A percentile compares a stretch with the other conserved stretches of the same genome.
phyloP scores from a whole-genome alignment of 2,329 filamentous ascomycete genomes.

The Paramyrothecium sp. region DNA sequence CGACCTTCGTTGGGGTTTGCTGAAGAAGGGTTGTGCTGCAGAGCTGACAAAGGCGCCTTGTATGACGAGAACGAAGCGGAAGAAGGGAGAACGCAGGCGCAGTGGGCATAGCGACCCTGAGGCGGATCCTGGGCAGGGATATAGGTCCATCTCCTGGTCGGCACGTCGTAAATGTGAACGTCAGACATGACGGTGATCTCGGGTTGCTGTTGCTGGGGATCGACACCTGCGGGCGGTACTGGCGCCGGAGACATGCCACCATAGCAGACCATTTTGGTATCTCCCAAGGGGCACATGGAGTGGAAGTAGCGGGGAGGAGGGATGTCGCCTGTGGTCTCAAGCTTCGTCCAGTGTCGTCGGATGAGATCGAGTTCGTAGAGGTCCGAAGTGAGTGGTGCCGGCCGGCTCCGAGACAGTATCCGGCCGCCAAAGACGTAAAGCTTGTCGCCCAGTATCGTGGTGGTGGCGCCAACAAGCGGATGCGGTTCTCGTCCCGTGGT shows the following conservation, averaged over 20 bases:
- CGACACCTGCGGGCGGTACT: conserved; percentile 42
- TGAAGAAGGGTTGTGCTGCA: conserved; percentile 84
- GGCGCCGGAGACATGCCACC: conserved; percentile 91
- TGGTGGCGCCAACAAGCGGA: conserved; percentile 90
- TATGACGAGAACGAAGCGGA: conserved; percentile 83
- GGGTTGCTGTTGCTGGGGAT: conserved; percentile 56
- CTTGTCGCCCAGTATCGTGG: conserved; percentile 91
- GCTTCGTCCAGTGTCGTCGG: conserved; percentile 86
- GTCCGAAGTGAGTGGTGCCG: conserved; percentile 79
- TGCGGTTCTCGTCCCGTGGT: conserved; percentile 91
- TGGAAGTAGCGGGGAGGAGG: conserved; percentile 95
- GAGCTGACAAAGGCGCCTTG: conserved; percentile 78
- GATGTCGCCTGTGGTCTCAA: conserved; percentile 80
- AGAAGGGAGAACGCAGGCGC: conserved; percentile 87
- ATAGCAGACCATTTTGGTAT: conserved; percentile 96
- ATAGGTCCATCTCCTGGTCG: conserved; percentile 79
- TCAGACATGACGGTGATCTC: conserved; percentile 98
- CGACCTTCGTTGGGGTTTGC: conserved; percentile 83
- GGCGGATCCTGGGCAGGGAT: conserved; percentile 79
- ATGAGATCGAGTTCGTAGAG: conserved; percentile 93
- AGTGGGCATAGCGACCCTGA: conserved; percentile 94
- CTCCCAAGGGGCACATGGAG: conserved; percentile 88
- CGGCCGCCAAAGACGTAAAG: conserved; percentile 95
- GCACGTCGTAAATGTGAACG: conserved; percentile 91
- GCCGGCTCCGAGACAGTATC: conserved; percentile 78